Conservation (phyloP, 441 rosid genomes). For the Melastoma candidum region DNA sequence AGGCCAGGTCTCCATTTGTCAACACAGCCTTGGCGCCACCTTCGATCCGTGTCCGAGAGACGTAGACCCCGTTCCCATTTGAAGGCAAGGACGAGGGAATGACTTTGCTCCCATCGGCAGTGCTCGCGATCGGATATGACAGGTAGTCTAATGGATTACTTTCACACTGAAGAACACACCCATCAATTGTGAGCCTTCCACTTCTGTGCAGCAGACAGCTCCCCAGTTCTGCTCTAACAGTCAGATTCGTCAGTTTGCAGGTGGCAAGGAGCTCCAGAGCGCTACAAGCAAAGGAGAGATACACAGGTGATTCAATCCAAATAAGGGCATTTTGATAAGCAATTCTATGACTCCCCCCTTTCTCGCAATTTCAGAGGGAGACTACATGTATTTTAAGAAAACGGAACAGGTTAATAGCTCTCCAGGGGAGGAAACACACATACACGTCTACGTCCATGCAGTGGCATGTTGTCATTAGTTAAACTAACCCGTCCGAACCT, state of each 20-base stretch:
- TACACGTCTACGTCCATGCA: too few species aligned
- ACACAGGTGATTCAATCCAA: not conserved
- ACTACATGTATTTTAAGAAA: too few species aligned
- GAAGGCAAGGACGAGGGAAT: constrained; percentile 29
- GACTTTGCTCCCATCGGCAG: constrained; percentile 35
- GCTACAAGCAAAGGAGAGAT: constrained; percentile 30
- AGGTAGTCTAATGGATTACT: constrained; percentile 75
- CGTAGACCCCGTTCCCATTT: constrained; percentile 45
- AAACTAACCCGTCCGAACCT: constrained; percentile 84
- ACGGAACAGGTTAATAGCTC: too few species aligned
- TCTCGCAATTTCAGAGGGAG: too few species aligned
- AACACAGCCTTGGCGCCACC: constrained; percentile 88
- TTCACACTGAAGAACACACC: constrained; percentile 84
- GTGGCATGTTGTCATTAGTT: too few species aligned
- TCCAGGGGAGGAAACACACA: too few species aligned
- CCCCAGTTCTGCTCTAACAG: constrained; percentile 86
- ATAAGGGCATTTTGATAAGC: not conserved
- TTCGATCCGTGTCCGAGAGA: constrained; percentile 73
- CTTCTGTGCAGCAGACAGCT: constrained; percentile 90
- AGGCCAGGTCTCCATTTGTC: constrained; percentile 60
- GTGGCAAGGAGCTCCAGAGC: constrained; percentile 76
- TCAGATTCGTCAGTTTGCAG: constrained; percentile 76
- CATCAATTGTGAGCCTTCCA: constrained; percentile 79
- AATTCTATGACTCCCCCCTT: not conserved
- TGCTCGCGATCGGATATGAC: constrained; percentile 77